Conservation (phyloP, 2,329 filamentous ascomycete species). For the Epichloe hybrida region DNA sequence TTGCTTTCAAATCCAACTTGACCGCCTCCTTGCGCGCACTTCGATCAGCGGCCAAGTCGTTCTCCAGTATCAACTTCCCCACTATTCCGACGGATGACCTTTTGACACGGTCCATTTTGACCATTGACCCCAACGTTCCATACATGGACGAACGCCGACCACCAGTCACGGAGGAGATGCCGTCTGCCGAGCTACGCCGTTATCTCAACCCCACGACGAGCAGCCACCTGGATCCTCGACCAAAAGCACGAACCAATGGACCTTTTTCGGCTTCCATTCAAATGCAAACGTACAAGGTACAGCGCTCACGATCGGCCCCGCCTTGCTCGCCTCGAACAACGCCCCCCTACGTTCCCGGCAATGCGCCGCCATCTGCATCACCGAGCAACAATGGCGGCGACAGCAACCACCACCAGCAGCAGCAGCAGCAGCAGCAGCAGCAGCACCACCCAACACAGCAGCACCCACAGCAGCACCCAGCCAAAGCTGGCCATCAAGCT, state of each 20-base stretch:
- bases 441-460: neutral
- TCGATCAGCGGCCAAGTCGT: slow-evolving; percentile 48
- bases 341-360: slow-evolving; percentile 1
- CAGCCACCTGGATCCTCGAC: slow-evolving; percentile 17
- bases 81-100: slow-evolving; percentile 54
- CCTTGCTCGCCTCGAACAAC: slow-evolving; percentile 16
- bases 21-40: slow-evolving; percentile 53
- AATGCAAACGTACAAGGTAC: slow-evolving; percentile 57
- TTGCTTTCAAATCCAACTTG: slow-evolving; percentile 55
- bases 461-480: slow-evolving; percentile 9
- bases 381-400: slow-evolving; percentile 8
- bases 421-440: neutral
- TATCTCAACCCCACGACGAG: slow-evolving; percentile 51
- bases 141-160: slow-evolving; percentile 56
- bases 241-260: slow-evolving; percentile 10
- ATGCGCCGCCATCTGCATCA: neutral
- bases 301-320: slow-evolving; percentile 29
- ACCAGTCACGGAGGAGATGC: slow-evolving; percentile 47
- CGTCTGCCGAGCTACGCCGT: slow-evolving; percentile 50
- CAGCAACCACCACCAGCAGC: neutral
- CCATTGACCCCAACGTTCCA: slow-evolving; percentile 51
- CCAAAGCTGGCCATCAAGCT: slow-evolving; percentile 17
- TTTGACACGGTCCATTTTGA: slow-evolving; percentile 52
- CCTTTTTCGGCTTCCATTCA: slow-evolving; percentile 53
- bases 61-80: slow-evolving; percentile 48